Evolutionary conservation across 2,329 filamentous ascomycete species (phyloP).

Genomic region (Amauroascus niger): DNA sequence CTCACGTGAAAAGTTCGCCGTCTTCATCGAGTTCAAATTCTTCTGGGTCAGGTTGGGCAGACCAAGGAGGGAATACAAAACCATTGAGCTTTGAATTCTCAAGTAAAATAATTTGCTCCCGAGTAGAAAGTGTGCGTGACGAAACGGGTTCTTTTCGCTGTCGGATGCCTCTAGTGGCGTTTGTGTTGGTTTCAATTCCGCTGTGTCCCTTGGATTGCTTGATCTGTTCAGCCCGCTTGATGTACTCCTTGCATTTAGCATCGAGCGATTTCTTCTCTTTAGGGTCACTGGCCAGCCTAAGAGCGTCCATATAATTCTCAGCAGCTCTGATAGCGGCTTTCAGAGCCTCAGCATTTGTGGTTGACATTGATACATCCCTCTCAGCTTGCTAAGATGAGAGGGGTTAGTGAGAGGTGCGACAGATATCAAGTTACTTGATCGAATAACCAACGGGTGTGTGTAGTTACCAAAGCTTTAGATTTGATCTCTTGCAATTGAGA

Average conservation of each 20-base stretch:
- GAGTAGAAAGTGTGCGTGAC: constrained; percentile 53
- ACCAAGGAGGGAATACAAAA: constrained; percentile 78
- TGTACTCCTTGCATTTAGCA: constrained; percentile 57
- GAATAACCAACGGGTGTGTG: not conserved
- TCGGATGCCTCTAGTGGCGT: not conserved
- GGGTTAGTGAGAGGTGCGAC: not conserved
- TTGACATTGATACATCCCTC: constrained; percentile 37
- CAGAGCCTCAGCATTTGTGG: constrained; percentile 56
- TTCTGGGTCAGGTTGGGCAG: constrained; percentile 47
- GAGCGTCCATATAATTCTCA: constrained; percentile 71
- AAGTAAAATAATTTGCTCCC: constrained; percentile 66
- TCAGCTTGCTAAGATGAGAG: constrained; percentile 15
- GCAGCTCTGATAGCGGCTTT: constrained; percentile 65
- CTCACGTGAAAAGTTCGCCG: constrained; percentile 53
- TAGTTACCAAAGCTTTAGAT: constrained; percentile 13
- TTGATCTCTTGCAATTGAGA: constrained; percentile 11
- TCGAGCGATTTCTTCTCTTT: constrained; percentile 58
- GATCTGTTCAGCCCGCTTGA: constrained; percentile 64
- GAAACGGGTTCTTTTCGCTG: constrained; percentile 43
- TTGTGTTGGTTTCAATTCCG: not conserved
- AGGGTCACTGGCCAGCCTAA: constrained; percentile 51
- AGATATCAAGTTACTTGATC: not conserved
- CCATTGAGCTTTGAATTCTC: constrained; percentile 73
- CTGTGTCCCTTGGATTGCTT: constrained; percentile 42
- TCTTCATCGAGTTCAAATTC: constrained; percentile 51